Conservation (phyloP, 2,329 filamentous ascomycete species). For the Pestalotiopsis sp. region DNA sequence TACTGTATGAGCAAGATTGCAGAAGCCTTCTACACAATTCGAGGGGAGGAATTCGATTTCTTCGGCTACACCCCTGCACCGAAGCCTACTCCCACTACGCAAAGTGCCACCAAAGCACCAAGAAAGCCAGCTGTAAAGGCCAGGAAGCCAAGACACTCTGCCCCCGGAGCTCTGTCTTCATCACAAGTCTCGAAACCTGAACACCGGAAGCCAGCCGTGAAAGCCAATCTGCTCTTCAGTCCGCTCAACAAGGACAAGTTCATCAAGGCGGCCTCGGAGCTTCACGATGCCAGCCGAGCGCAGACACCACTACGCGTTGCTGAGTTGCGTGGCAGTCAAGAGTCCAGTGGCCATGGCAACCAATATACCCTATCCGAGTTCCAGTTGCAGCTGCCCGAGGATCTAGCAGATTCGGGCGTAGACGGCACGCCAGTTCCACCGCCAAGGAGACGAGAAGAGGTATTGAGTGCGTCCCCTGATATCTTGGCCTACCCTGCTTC, state of each 20-base stretch:
- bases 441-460: not conserved
- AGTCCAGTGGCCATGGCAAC: not conserved
- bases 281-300: not conserved
- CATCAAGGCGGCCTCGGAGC: constrained; percentile 1
- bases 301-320: constrained; percentile 1
- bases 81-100: not conserved
- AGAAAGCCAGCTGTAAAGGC: constrained; percentile 11
- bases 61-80: constrained; percentile 27
- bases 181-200: not conserved
- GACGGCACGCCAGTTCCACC: not conserved
- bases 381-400: not conserved
- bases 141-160: constrained; percentile 42
- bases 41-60: constrained; percentile 32
- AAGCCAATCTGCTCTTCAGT: constrained; percentile 9
- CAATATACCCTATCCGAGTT: not conserved
- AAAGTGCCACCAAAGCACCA: not conserved
- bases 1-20: constrained; percentile 35
- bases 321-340: not conserved
- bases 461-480: not conserved
- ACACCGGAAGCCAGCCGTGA: not conserved
- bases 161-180: constrained; percentile 34
- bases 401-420: not conserved
- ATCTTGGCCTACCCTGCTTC: not conserved
- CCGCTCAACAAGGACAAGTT: constrained; percentile 5
- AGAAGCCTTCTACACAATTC: constrained; percentile 32